Percentiles rank a stretch among this genome's conserved stretches.
Evolutionary conservation across 2,329 filamentous ascomycete species (phyloP).

Genomic region (Fusarium proliferatum): DNA sequence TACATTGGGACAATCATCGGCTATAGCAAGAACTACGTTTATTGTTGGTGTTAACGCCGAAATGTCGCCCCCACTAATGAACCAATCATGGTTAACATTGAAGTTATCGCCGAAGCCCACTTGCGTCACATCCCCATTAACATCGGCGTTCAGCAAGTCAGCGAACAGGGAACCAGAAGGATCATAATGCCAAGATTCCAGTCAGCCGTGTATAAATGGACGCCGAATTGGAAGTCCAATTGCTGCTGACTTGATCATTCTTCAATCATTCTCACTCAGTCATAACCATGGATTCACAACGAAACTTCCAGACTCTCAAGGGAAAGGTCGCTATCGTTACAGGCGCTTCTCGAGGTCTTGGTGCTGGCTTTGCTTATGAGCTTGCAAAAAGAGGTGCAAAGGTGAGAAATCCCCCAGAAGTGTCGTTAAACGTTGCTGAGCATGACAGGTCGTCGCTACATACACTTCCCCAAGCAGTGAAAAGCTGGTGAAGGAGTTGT

Average conservation of each 20-base stretch:
- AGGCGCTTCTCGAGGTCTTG: slow-evolving; percentile 28
- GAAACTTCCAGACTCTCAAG: slow-evolving; percentile 18
- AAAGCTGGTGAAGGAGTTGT: slow-evolving; percentile 6
- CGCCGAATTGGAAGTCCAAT: fast-evolving
- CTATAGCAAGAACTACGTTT: neutral
- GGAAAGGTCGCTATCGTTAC: slow-evolving; percentile 29
- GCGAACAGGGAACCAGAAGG: neutral
- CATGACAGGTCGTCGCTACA: slow-evolving; percentile 9
- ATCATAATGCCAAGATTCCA: neutral
- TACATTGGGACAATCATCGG: neutral
- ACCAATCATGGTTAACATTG: neutral
- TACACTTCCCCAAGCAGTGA: slow-evolving; percentile 26
- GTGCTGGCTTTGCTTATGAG: slow-evolving; percentile 23
- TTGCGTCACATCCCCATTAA: neutral
- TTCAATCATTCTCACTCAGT: neutral
- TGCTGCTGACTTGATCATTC: neutral
- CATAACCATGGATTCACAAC: neutral
- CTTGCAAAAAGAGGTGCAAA: slow-evolving; percentile 28
- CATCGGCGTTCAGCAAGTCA: neutral
- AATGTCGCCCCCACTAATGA: neutral
- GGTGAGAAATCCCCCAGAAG: neutral
- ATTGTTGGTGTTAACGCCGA: slow-evolving; percentile 7
- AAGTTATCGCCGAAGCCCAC: slow-evolving; percentile 23
- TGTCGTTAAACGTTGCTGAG: neutral
- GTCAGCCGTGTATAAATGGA: neutral